Evolutionary conservation across 345 rosid genomes (phyloP), one percentile per base, ranked within the genome.

Genomic region (Triadica sebifera): DNA sequence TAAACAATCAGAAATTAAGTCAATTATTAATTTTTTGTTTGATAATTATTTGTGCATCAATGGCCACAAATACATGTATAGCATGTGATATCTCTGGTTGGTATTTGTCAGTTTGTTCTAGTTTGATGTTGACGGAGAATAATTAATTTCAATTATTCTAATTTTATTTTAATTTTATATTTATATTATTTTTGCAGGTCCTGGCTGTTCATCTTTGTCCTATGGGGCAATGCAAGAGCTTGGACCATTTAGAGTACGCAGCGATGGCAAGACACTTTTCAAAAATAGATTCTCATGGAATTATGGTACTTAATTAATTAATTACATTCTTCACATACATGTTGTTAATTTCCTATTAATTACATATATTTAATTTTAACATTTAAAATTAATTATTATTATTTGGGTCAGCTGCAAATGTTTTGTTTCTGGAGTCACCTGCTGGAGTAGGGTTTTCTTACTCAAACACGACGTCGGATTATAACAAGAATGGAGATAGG

Each of bases 221-320:
- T 75, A 72, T 81, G 86, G 88, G 45, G 88, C 88, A 17, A 73
- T 85, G 86, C 43, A 79, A 65, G 88, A 85, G 64, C 86, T 79
- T 1, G 86, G 88, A 64, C 88, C 85, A 43, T 85, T 85, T 47
- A 58, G 84, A 12, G 82, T 83, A 50, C 37, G 58, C 11, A 85
- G 84, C 17, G 86, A 85, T 50, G 86, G 85, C 24, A 81, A 85
- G 52, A 71, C 83, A n/a, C 80, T 85, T 10, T 81, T 69, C 65
- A 66, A 69, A 60, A 81, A 85, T 64, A 74, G 45, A 62, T 79
- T 51, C 59, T 56, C 86, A 12, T 83, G 86, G 88, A 81, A 80
- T 29, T 77, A 77, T 11, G 86, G 87, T 75, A 67, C 4, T 5
- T 15, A 15, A 10, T 3, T 53, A 53, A 15, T 16, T 53, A 15